Conservation (phyloP, 148 eudicot species). For the Gaultheria prostrata region DNA sequence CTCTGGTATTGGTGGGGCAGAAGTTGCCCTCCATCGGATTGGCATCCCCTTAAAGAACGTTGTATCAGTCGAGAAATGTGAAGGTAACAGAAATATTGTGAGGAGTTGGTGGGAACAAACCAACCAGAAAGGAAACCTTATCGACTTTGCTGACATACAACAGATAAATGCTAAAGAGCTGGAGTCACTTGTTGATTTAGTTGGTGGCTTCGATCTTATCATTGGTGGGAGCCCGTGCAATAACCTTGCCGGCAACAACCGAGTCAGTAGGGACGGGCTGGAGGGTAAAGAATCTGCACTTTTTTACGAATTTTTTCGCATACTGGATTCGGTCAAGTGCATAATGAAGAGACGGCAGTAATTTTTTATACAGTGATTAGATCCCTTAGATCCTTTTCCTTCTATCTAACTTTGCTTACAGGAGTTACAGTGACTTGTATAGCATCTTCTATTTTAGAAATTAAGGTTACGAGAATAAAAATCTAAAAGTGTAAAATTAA, state of each 20-base stretch:
- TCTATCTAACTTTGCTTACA: neutral
- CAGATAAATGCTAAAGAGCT: constrained; percentile 38
- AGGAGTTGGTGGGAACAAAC: constrained; percentile 95
- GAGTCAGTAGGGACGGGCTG: constrained; percentile 78
- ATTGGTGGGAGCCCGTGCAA: constrained; percentile 95
- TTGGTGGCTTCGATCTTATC: constrained; percentile 73
- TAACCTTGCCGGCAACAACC: constrained; percentile 75
- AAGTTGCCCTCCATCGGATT: constrained; percentile 82
- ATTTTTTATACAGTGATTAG: neutral
- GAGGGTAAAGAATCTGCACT: constrained; percentile 78
- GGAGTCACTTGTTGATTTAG: constrained; percentile 33
- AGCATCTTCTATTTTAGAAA: neutral
- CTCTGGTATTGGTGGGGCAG: constrained; percentile 93
- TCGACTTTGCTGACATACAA: constrained; percentile 59
- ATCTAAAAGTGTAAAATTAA: no score
- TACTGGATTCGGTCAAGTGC: constrained; percentile 53
- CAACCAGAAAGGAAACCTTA: constrained; percentile 59
- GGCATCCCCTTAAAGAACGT: constrained; percentile 64
- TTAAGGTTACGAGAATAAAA: no score
- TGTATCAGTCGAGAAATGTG: constrained; percentile 71
- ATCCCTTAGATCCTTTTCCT: neutral
- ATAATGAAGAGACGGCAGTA: constrained; percentile 30
- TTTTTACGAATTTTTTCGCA: constrained; percentile 66
- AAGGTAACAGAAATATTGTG: constrained; percentile 62
- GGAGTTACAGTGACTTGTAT: neutral